phyloP scores from a whole-genome alignment of 495 filamentous ascomycete genomes.

The Neurospora sp. region DNA sequence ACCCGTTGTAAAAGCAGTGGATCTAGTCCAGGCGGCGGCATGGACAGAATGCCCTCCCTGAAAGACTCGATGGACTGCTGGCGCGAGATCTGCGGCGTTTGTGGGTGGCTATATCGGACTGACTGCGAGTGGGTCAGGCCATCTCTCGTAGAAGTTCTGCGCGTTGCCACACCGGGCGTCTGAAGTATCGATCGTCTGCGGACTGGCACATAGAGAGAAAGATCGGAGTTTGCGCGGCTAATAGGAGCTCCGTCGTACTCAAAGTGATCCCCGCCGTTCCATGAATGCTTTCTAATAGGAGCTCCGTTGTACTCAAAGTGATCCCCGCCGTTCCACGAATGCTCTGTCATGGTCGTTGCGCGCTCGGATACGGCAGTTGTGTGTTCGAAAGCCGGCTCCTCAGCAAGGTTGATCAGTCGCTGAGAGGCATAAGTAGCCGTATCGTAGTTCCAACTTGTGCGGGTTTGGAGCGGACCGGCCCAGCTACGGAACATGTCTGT shows the following conservation, averaged over 20 bases:
- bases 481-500: constrained; percentile 11
- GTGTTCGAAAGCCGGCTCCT: constrained; percentile 25
- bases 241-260: constrained; percentile 25
- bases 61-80: constrained; percentile 28
- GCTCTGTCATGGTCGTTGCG: constrained; percentile 24
- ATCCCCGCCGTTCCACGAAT: constrained; percentile 21
- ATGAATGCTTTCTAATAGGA: constrained; percentile 19
- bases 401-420: constrained; percentile 29
- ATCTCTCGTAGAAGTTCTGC: constrained; percentile 15
- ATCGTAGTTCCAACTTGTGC: constrained; percentile 33
- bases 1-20: constrained; percentile 14
- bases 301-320: constrained; percentile 19
- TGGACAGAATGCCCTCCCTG: constrained; percentile 18
- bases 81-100: constrained; percentile 25
- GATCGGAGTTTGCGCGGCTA: constrained; percentile 29
- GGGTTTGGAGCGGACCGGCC: constrained; percentile 16
- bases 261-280: constrained; percentile 12
- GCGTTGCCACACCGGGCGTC: constrained; percentile 39
- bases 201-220: constrained; percentile 38
- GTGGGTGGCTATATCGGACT: constrained; percentile 27
- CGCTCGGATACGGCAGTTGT: constrained; percentile 24
- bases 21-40: constrained; percentile 18
- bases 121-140: constrained; percentile 9
- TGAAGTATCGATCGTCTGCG: constrained; percentile 35
- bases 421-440: constrained; percentile 32